Base-by-base conservation (phyloP, 306 rosid genomes). In the Glycine soja region DNA sequence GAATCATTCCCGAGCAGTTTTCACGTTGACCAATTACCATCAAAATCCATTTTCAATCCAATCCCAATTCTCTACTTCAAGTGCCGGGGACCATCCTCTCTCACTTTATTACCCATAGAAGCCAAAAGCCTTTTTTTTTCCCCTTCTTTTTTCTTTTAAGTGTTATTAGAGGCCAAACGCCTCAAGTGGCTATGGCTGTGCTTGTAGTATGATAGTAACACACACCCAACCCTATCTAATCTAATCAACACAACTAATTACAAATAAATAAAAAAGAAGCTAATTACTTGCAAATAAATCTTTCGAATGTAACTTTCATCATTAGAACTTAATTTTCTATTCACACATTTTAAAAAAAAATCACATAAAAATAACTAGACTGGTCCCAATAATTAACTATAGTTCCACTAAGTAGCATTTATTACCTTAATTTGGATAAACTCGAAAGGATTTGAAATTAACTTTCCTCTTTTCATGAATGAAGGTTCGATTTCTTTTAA, bases 1-100 rank as follows among this genome's bases (percentile, higher is more conserved):
- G 8, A 13, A 65, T 34, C 40, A 30, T 43, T 4, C 40, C 57
- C 3, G 0, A 63, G 3, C 42, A 16, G 43, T 69, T 54, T 54
- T 62, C 38, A 10, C 38, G 54, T 80, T 71, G 72, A 80, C 78
- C 77, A 69, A 48, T 71, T 19, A 62, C 72, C 40, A 53, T 48
- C 57, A 14, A 40, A 16, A 16, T 38, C 54, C 34, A 67, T 45
- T 43, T 10, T n/a, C 51, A 69, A 42, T 53, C 82, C 82, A 67
- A 38, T 42, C 32, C 6, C 8, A 3, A 9, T 43, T 70, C 67
- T 6, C 13, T 32, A 7, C 14, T 66, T 47, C 72, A n/a, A 47
- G 16, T 76, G 71, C 30, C 30, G 80, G 67, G 80, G 80, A 61
- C 71, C 48, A 4, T 76, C 46, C 57, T 43, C 46, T 43, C 70